Evolutionary conservation across 495 filamentous ascomycete species (phyloP).

Genomic region (Corynascus novoguineensis): DNA sequence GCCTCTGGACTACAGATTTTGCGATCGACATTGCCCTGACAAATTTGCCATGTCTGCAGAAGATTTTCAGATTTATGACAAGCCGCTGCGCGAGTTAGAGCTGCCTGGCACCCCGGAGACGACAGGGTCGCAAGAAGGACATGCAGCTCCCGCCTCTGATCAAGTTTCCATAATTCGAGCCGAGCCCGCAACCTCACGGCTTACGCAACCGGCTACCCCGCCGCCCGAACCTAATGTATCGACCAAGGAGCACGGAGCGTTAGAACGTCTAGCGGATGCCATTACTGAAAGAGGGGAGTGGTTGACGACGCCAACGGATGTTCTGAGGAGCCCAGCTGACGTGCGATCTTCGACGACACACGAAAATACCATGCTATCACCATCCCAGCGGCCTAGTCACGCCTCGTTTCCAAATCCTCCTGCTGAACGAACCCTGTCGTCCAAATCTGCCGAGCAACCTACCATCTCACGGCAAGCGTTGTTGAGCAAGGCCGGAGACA

Average conservation of each 20-base stretch:
- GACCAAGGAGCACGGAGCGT: background rate
- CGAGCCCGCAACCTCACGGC: background rate
- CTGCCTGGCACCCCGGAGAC: slow-evolving; percentile 1
- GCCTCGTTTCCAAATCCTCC: background rate
- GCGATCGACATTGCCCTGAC: slow-evolving; percentile 28
- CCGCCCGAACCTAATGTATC: slow-evolving; percentile 4
- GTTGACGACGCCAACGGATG: background rate
- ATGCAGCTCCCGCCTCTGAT: background rate
- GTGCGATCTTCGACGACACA: background rate
- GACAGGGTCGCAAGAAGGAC: background rate
- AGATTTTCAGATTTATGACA: slow-evolving; percentile 24
- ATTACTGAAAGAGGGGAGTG: background rate
- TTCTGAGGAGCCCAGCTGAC: background rate
- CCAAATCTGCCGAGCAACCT: background rate
- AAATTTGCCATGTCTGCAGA: slow-evolving; percentile 27
- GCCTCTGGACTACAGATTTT: slow-evolving; percentile 26
- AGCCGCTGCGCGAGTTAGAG: background rate
- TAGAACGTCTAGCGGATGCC: background rate
- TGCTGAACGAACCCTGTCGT: background rate
- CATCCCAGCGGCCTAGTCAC: background rate
- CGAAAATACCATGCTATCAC: background rate
- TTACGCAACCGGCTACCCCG: slow-evolving; percentile 15
- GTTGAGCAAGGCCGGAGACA: background rate
- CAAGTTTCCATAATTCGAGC: background rate
- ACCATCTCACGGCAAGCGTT: background rate